A percentile compares a stretch with the other conserved stretches of the same genome.
These are phyloP conservation scores for Lentinula novae-zelandiae DNA, from an alignment of 1,284 basidiomycete species.

Conservation along the genomic window DNA sequence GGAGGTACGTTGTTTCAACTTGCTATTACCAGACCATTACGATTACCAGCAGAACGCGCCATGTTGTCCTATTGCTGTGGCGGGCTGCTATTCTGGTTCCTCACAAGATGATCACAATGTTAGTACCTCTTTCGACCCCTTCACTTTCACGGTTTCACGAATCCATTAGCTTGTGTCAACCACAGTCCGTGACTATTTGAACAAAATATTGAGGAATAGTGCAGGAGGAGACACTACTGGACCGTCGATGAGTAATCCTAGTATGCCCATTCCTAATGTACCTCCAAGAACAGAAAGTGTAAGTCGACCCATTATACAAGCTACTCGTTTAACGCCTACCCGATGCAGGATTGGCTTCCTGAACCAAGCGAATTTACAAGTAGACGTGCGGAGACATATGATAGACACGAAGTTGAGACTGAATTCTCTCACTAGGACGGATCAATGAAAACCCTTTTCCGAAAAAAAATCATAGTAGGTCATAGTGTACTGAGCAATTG, in stretches of 20 bases:
- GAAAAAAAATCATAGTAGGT: not conserved
- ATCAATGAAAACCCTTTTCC: not conserved
- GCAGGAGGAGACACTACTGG: constrained; percentile 18
- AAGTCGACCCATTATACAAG: not conserved
- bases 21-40: not conserved
- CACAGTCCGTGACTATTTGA: constrained; percentile 66
- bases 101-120: constrained; percentile 77
- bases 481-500: not conserved
- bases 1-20: constrained; percentile 44
- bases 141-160: not conserved
- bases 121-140: constrained; percentile 21
- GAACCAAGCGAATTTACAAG: constrained; percentile 15
- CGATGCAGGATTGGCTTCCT: constrained; percentile 10
- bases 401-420: constrained; percentile 7
- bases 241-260: constrained; percentile 21
- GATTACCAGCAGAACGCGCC: constrained; percentile 58
- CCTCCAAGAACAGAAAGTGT: constrained; percentile 12
- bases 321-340: not conserved
- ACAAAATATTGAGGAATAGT: constrained; percentile 48
- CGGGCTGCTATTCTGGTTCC: constrained; percentile 78
- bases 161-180: constrained; percentile 53
- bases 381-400: constrained; percentile 14
- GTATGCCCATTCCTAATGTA: constrained; percentile 28
- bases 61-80: constrained; percentile 76
- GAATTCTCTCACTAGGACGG: not conserved